Base-by-base conservation (phyloP, 2,329 filamentous ascomycete species). In the Aspergillus sojae region DNA sequence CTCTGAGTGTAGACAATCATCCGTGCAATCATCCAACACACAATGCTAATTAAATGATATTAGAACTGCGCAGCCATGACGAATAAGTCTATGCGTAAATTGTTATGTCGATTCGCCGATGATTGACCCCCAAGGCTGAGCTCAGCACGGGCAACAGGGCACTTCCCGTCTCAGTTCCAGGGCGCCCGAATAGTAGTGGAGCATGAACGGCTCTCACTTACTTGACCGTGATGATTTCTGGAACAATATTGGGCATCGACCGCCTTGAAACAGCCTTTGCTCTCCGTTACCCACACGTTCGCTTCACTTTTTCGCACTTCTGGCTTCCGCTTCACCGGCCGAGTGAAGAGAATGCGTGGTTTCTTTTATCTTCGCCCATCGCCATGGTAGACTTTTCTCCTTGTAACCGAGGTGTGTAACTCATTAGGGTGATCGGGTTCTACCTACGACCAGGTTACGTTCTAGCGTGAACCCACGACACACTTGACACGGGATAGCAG, bases 351-450 rank as follows among this genome's bases (percentile, higher is more conserved):
- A 5, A 32, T 60, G 58, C 58, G 58, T 36, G 58, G 45, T 60
- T 60, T 59, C 58, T 54, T 53, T 60, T 60, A 54, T 54, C 58
- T 32, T 54, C 56, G 32, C 45, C 57, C 32, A 16, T 32, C 21
- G 9, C 46, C 26, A 32, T 45, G 34, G 36, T 52, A 54, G 30
- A 53, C 16, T n/a, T 32, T 26, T 19, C 36, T 3, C 53, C 11
- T 32, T 21, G 11, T 60, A 60, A 41, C 58, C 58, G 58, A 54
- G 58, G 21, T 41, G 21, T 30, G 34, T 16, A 53, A 36, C 19
- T 5, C 16, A 26, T 50, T 7, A 28, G 30, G 1, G 50, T 32
- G 12, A 26, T 19, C 10, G 30, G 5, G 30, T 34, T 11, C 23
- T 41, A 43, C 7, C 39, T 54, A 7, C 48, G 21, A 45, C 36